Conservation (phyloP, 2,329 filamentous ascomycete species). For the Sclerotinia glacialis region DNA sequence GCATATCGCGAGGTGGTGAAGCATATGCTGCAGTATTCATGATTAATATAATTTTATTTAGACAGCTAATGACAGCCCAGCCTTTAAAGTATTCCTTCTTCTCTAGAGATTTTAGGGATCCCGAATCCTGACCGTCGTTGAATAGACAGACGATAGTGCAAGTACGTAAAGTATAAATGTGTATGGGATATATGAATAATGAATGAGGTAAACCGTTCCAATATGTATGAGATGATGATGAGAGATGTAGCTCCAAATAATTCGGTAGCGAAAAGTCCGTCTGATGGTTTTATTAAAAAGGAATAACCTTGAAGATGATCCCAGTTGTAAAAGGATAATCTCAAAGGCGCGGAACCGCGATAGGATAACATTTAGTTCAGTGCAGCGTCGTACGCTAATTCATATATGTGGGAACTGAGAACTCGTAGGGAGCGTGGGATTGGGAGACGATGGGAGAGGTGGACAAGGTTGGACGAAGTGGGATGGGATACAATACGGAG, state of each 20-base stretch:
- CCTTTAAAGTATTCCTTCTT: background rate
- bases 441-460: background rate
- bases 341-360: background rate
- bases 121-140: background rate
- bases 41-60: constrained; percentile 3
- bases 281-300: constrained; percentile 10
- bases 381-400: constrained; percentile 15
- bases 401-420: constrained; percentile 7
- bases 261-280: constrained; percentile 20
- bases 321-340: constrained; percentile 8
- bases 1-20: constrained; percentile 28
- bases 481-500: background rate
- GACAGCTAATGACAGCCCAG: constrained; percentile 8
- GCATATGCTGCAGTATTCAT: constrained; percentile 34
- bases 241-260: constrained; percentile 16
- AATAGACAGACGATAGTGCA: background rate
- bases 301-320: constrained; percentile 20
- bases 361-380: constrained; percentile 7
- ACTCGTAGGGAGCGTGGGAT: background rate
- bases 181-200: constrained; percentile 8
- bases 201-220: background rate
- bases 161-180: background rate
- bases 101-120: background rate
- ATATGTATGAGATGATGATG: constrained; percentile 15
- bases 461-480: background rate